These are phyloP conservation scores for Coniosporium tulheliwenetii DNA, from an alignment of 2,329 filamentous ascomycete species.

Conservation along the genomic window DNA sequence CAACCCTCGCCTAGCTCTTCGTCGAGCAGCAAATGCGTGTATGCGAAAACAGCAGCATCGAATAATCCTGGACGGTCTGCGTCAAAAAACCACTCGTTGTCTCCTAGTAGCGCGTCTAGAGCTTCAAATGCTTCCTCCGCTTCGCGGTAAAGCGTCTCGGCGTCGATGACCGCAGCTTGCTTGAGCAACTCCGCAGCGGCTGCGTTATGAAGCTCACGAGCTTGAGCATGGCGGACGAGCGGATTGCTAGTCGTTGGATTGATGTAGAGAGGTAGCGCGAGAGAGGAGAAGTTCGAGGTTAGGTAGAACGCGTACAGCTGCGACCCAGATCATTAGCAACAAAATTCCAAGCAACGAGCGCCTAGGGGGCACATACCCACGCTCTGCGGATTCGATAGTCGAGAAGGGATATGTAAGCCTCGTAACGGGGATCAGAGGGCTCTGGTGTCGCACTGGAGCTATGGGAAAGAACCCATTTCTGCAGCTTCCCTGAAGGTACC, in stretches of 20 bases:
- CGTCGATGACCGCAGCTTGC: conserved; percentile 32
- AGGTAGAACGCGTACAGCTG: conserved; percentile 72
- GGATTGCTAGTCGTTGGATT: conserved; percentile 40
- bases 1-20: conserved; percentile 39
- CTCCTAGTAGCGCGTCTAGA: conserved; percentile 41
- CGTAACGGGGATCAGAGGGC: conserved; percentile 30
- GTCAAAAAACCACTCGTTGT: conserved; percentile 46
- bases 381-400: conserved; percentile 67
- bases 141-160: conserved; percentile 41
- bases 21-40: conserved; percentile 66
- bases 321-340: conserved; percentile 1
- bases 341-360: conserved; percentile 1
- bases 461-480: conserved; percentile 48
- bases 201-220: conserved; percentile 52
- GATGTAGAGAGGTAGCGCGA: conserved; percentile 61
- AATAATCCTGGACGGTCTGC: conserved; percentile 50
- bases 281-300: conserved; percentile 46
- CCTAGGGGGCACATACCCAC: conserved; percentile 43
- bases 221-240: conserved; percentile 47
- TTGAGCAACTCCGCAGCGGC: conserved; percentile 62
- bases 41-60: conserved; percentile 81
- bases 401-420: conserved; percentile 65
- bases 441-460: conserved; percentile 17
- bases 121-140: conserved; percentile 48
- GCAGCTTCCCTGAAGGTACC: conserved; percentile 49